Base-by-base conservation (phyloP, 2,329 filamentous ascomycete species). In the Whalleya microplaca region DNA sequence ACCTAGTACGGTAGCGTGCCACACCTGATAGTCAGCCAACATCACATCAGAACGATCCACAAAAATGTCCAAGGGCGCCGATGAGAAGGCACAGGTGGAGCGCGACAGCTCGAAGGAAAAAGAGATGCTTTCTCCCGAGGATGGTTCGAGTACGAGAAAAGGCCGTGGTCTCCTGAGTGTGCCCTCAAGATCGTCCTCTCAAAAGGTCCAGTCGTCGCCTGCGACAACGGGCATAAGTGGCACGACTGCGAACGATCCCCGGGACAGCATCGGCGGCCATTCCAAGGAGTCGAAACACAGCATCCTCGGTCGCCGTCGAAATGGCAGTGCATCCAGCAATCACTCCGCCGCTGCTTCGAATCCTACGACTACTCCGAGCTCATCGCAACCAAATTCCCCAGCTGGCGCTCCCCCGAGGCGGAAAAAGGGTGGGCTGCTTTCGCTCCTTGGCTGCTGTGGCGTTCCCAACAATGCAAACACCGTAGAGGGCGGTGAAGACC, bases 311-410 rank as follows among this genome's bases (percentile, higher is more conserved):
- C 79, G 82, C 63, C 81, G 83, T 67, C 80, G 85, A 68, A 89
- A 89, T 75, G 84, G 85, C 66, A 91, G 87, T 74, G 81, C 84
- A 59, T 85, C 84, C 65, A 90, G 86, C 75, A 86, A 85, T 74
- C 79, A 81, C 69, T 84, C 82, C 61, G 80, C 79, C 67, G 77
- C 77, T 66, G 80, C 78, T 68, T 82, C 79, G 63, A 80, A 81
- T 61, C 79, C 79, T 51, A 78, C 76, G 44, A 79, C 76, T 65
- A 80, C 79, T 4, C 72, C 78, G 32, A 77, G 73, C 59, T 76
- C 78, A 56, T 80, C 81, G 18, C 79, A 81, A 66, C 80, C 80
- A 41, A 81, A 75, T 67, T 83, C 82, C 32, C 80, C 82, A 19
- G 73, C 75, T 27, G 76, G 72, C 8, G 75, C 76, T 49, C 78